These are phyloP conservation scores for Venturia effusa DNA, from an alignment of 2,329 filamentous ascomycete genomes.

Conservation along the genomic window DNA sequence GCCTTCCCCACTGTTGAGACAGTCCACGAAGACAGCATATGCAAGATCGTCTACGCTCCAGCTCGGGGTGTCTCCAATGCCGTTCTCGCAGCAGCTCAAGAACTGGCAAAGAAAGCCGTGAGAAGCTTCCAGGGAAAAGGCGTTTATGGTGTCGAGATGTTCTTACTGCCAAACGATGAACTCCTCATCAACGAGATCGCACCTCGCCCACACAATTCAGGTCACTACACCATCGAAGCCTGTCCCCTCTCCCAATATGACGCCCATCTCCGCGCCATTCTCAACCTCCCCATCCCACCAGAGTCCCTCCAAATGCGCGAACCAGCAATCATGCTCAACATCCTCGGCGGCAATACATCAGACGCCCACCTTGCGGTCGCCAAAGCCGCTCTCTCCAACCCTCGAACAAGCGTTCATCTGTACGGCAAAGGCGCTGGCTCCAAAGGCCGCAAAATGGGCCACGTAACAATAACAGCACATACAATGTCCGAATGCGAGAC, in stretches of 20 bases:
- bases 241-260: constrained; percentile 86
- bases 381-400: constrained; percentile 44
- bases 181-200: constrained; percentile 82
- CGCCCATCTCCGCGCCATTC: constrained; percentile 75
- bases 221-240: constrained; percentile 91
- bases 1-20: constrained; percentile 90
- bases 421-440: constrained; percentile 83
- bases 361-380: constrained; percentile 53
- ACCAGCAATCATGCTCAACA: constrained; percentile 67
- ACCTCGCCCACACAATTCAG: constrained; percentile 78
- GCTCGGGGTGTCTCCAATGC: constrained; percentile 56
- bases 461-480: constrained; percentile 70
- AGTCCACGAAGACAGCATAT: constrained; percentile 89
- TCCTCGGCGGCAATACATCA: constrained; percentile 57
- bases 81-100: constrained; percentile 56
- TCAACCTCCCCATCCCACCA: constrained; percentile 49
- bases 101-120: constrained; percentile 69
- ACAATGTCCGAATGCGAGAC: constrained; percentile 58
- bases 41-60: constrained; percentile 82
- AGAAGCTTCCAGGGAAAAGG: constrained; percentile 75
- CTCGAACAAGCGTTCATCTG: constrained; percentile 61
- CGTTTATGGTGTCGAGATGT: constrained; percentile 95
- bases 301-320: constrained; percentile 45
- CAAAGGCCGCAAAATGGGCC: constrained; percentile 87
- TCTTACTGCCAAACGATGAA: constrained; percentile 60